Evolutionary conservation across 2,329 filamentous ascomycete species (phyloP).

Genomic region (Pseudocercospora fuligena): DNA sequence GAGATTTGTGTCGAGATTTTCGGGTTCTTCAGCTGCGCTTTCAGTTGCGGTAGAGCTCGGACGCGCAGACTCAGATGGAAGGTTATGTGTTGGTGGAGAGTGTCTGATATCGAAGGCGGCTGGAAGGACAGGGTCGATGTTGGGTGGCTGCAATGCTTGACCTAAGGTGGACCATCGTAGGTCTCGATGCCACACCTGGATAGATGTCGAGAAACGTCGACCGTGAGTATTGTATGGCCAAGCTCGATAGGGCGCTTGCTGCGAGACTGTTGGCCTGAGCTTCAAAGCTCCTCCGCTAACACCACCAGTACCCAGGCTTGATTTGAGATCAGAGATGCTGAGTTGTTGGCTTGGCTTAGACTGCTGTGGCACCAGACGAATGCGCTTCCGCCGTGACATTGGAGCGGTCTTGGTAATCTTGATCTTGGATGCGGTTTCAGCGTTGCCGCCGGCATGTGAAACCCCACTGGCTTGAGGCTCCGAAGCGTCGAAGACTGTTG

Average conservation of each 20-base stretch:
- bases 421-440: background rate
- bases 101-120: background rate
- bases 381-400: background rate
- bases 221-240: slow-evolving; percentile 4
- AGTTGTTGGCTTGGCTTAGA: background rate
- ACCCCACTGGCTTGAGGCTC: background rate
- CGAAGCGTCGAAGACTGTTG: background rate
- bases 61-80: background rate
- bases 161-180: slow-evolving; percentile 8
- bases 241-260: slow-evolving; percentile 2
- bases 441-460: background rate
- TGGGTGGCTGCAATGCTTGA: background rate
- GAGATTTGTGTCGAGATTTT: background rate
- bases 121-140: background rate
- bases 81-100: background rate
- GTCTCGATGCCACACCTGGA: background rate
- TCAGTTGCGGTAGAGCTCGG: background rate
- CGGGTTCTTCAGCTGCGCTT: background rate
- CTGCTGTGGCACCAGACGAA: background rate
- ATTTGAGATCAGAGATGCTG: background rate
- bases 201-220: background rate
- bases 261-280: slow-evolving; percentile 11
- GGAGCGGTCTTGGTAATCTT: background rate
- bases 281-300: background rate
- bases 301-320: background rate